Base-by-base conservation (phyloP, 176 grass and related monocot species). In the Puya raimondii region DNA sequence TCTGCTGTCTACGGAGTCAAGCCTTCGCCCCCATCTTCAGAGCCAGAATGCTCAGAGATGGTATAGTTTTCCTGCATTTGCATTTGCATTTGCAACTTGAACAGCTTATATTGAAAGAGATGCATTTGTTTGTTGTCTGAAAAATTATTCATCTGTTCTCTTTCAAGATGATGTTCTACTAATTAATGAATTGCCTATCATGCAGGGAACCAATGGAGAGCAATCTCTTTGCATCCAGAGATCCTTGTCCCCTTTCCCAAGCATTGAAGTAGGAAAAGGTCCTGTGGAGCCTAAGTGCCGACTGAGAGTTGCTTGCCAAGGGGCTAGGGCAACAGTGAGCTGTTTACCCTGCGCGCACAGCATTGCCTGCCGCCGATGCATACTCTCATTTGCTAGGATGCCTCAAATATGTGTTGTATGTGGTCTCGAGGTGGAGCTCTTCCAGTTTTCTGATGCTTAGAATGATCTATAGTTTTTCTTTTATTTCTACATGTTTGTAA, bases 331-430 rank as follows among this genome's bases (percentile, higher is more conserved):
- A 48, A 71, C 69, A 12, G 65, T 78, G 33, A 84, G 11, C 80
- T 88, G 86, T 63, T 88, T 64, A 54, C 86, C 86, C 52, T 88
- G 81, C 49, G 80, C 73, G 74, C 81, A 88, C 26, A 50, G 20
- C 49, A 84, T 84, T 7, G 77, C 86, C 29, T 88, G 86, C 74
- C 86, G 74, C 63, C 81, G 74, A 59, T 88, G 86, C 65, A 49
- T 88, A 49, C 78, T 80, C 23, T 78, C 78, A 27, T 71, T 82
- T 25, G 78, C 80, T 17, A 81, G 74, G 48, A 17, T 78, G 49
- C 86, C 76, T 64, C 84, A 88, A 75, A 57, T 66, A 16, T 88
- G 81, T 71, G 80, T 74, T 47, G 70, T 72, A 21, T 88, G 86
- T 67, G 78, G 82, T 23, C 48, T 56, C 75, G 65, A 70, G 70